Evolutionary conservation across 2,329 filamentous ascomycete species (phyloP), one percentile per base, ranked within the genome.

Genomic region (Colletotrichum simmondsii): DNA sequence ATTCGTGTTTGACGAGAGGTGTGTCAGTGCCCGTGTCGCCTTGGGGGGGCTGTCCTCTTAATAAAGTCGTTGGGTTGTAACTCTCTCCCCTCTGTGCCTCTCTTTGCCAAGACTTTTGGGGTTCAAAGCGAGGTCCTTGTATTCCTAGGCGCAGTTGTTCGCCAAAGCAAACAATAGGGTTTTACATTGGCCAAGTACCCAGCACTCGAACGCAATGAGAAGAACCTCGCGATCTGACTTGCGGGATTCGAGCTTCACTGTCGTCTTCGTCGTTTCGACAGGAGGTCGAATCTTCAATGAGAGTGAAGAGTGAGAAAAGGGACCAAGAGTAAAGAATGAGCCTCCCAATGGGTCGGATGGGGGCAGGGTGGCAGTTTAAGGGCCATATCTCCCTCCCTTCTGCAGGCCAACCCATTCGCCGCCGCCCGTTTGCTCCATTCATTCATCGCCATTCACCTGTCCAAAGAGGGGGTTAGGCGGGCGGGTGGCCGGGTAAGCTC

Each of bases 311-410:
- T 54, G 71, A 35, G 46, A 46, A 52, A 35, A 24, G 26, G 63
- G 37, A 49, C 28, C 12, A 10, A 24, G 62, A 42, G 56, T 28
- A 24, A 57, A 53, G 56, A 37, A n/a, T 5, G 19, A 73, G 53
- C 65, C 70, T 26, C 32, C n/a, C 22, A 35, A 52, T 49, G 37
- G 32, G 42, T 53, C 12, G 65, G 69, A 49, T 49, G 42, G 14
- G 37, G 71, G 72, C 58, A 35, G 61, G 72, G 28, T 58, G 57
- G 52, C 71, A 73, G 73, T 74, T 74, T 74, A 74, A 73, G 65
- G 73, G 71, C 71, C 71, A 70, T 70, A 24, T 52, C 19, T 10
- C 35, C 52, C 56, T 42, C 53, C 53, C 30, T 42, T 46, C 65
- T 68, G 58, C 66, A 49, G 30, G 37, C 16, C 32, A n/a, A 24